Base-by-base conservation (phyloP, 1,139 yeast species). In the Schizosaccharomyces versatilis region DNA sequence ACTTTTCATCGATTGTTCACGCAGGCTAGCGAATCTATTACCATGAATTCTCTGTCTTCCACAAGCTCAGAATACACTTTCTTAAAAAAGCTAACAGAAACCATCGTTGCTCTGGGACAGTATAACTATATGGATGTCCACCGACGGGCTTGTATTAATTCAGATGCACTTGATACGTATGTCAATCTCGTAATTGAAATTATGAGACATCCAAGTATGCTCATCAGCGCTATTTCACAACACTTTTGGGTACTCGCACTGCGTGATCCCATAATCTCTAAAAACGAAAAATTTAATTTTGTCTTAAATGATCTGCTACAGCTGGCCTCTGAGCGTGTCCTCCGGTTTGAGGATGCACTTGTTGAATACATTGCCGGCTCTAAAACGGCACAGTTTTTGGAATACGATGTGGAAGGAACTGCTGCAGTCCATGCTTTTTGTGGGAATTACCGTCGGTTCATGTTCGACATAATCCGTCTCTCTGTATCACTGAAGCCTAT, bases 391-490 rank as follows among this genome's bases (percentile, higher is more conserved):
- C 74, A 74, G 60, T 88, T 73, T 62, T 71, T 90, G 54, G 84
- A 79, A 32, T 71, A 81, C 49, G 99, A 93, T 67, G 90, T 90
- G 65, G 97, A 90, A 66, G 80, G 94, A 0, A 74, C 77, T 36
- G 80, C 94, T 1, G 98, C 93, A 61, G 76, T 84, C 3, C 77
- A 75, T 54, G 75, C 84, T 1, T 93, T 86, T 63, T 71, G 90
- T 60, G 76, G 78, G 44, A 85, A 85, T 63, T 90, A 84, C 66
- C 78, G 84, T 61, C 81, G 84, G 62, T 79, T 84, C 64, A 78
- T 84, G 64, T 95, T 90, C 64, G 98, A 93, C 66, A 84, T 90
- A 53, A 85, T 88, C 32, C 74, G 98, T 61, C 75, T 93, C 52
- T 79, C 86, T 7, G 80, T 90, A 7, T 93, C 97, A 69, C 81